phyloP scores from a whole-genome alignment of 2,329 filamentous ascomycete genomes.

The Fusarium scirpi region DNA sequence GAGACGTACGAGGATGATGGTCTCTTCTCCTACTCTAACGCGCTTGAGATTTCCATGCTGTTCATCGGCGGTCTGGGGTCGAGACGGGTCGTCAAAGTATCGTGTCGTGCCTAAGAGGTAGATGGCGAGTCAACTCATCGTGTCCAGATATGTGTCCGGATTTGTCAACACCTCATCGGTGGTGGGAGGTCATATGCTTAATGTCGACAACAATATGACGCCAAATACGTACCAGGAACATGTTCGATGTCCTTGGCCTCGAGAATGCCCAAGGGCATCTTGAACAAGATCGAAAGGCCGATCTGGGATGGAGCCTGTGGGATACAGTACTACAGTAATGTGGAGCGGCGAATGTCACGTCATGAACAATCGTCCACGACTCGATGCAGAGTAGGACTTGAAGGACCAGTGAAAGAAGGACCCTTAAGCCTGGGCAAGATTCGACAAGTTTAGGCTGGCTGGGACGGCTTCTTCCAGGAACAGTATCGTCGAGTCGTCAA shows the following conservation, averaged over 20 bases:
- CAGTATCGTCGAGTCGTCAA: constrained; percentile 13
- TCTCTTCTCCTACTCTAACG: constrained; percentile 72
- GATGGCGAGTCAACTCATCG: constrained; percentile 28
- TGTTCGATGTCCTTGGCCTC: constrained; percentile 74
- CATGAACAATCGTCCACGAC: constrained; percentile 3
- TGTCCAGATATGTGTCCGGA: not conserved
- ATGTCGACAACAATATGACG: not conserved
- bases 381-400: constrained; percentile 1
- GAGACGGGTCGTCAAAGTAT: constrained; percentile 71
- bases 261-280: constrained; percentile 73
- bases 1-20: constrained; percentile 81
- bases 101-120: constrained; percentile 66
- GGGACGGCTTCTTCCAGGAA: constrained; percentile 16
- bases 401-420: not conserved
- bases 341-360: constrained; percentile 26
- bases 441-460: constrained; percentile 5
- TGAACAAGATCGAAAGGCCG: constrained; percentile 26
- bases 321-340: constrained; percentile 1
- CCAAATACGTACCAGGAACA: constrained; percentile 74
- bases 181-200: constrained; percentile 7
- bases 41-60: constrained; percentile 72
- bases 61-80: constrained; percentile 58
- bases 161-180: not conserved
- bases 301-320: constrained; percentile 12
- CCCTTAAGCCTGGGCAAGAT: not conserved